A percentile compares a stretch with the other conserved stretches of the same genome.
Evolutionary conservation across 345 rosid species (phyloP).

Genomic region (Trapa bicornis): DNA sequence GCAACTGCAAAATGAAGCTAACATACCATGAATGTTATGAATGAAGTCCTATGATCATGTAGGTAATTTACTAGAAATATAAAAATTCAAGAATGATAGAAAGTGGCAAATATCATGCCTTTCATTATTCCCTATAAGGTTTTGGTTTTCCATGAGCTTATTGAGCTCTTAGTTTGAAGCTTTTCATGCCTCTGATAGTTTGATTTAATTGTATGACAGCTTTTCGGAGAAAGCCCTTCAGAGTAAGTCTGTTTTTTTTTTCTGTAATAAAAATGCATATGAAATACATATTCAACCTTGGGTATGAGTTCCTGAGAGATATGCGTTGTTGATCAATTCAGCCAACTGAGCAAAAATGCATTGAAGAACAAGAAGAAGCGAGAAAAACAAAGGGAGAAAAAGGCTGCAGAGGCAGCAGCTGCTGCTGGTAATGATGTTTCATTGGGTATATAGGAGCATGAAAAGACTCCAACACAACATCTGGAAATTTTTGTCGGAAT

Average conservation of each 20-base stretch:
- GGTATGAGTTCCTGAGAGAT: background rate
- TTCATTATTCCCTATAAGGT: background rate
- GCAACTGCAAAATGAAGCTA: background rate
- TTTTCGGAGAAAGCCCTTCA: slow-evolving; percentile 45
- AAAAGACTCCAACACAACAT: background rate
- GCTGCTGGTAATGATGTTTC: background rate
- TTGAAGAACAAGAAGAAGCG: slow-evolving; percentile 39
- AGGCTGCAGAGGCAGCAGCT: slow-evolving; percentile 35
- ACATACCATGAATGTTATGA: background rate
- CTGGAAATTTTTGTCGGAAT: background rate
- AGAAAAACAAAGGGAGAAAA: slow-evolving; percentile 73
- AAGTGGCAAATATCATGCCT: too few species aligned
- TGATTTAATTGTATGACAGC: slow-evolving; percentile 28
- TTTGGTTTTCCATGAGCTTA: background rate
- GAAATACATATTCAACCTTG: background rate
- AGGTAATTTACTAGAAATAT: background rate
- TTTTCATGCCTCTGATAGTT: background rate
- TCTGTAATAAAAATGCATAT: background rate
- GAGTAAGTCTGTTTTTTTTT: slow-evolving; percentile 45
- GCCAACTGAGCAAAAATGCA: background rate
- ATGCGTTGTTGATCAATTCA: background rate
- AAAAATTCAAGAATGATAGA: background rate
- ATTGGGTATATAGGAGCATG: background rate
- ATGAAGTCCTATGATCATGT: too few species aligned
- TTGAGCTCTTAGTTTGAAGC: background rate